Base-by-base conservation (phyloP, 345 rosid species). In the Brassica napus region DNA sequence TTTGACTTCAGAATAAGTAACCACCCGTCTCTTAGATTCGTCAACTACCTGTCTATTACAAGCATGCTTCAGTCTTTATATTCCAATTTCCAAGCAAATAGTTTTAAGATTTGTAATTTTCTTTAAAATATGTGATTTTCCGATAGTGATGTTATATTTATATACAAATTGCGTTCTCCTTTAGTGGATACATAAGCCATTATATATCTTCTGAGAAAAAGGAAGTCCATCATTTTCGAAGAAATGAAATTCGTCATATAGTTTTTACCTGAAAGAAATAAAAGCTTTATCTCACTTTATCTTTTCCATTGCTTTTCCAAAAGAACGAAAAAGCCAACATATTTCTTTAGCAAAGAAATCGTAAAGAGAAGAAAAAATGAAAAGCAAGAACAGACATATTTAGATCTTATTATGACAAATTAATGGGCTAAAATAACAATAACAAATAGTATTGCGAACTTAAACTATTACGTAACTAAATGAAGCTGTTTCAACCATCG, bases 201-300 rank as follows among this genome's bases (percentile, higher is more conserved):
- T 3, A 28, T 65, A 54, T 6, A 47, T 49, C 32, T 24, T 65
- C n/a, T 58, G 16, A 58, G 42, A 2, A 14, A 35, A 34, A 35
- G 28, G 35, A 30, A 12, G 24, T 42, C 61, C 52, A 65, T 78
- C 67, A 59, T n/a, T 34, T 21, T 60, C 7, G 26, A 65, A 31
- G 14, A 67, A 72, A 73, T 39, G 5, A 44, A n/a, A 21, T 58
- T 31, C 37, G 55, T 18, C 16, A 39, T 58, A 60, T 71, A 55
- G 11, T 49, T 64, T 26, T 65, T 47, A 68, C 34, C 28, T 42
- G 16, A 68, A 68, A 61, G 65, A 73, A 68, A 60, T 61, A 47
- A 79, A 68, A 62, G 70, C 78, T 49, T 72, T 52, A 62, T 60
- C 78, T 67, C 69, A 28, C 82, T 78, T 78, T 74, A 68, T 49